phyloP scores from a whole-genome alignment of 805 yeast species.

The Helenozyma baotianmanensis region DNA sequence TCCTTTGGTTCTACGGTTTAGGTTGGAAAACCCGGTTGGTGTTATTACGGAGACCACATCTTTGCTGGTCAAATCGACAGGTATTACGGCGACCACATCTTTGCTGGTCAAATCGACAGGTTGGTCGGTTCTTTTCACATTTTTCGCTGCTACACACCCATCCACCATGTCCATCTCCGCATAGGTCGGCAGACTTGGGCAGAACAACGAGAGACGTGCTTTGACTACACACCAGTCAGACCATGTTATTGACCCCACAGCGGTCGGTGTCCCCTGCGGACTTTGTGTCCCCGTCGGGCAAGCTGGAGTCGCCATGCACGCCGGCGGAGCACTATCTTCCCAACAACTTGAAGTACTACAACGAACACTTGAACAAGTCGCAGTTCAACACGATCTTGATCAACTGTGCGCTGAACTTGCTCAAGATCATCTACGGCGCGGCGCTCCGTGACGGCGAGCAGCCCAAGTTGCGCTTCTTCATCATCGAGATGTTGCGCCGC shows the following conservation, averaged over 20 bases:
- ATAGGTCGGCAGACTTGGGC: no score
- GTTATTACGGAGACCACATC: no score
- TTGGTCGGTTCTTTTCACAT: no score
- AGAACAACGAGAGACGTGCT: no score
- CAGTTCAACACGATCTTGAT: constrained; percentile 39
- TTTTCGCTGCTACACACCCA: no score
- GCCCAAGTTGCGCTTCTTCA: constrained; percentile 23
- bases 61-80: no score
- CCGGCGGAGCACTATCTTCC: constrained; percentile 23
- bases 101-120: no score
- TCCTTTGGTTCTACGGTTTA: no score
- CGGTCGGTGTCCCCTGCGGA: constrained; percentile 11
- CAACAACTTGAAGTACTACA: constrained; percentile 37
- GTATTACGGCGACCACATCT: no score
- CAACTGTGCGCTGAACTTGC: constrained; percentile 31
- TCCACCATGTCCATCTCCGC: no score
- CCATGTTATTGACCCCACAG: constrained; percentile 12
- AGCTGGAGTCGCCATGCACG: constrained; percentile 5
- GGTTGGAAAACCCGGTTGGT: no score
- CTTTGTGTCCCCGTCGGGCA: constrained; percentile 5
- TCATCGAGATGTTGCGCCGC: constrained; percentile 41
- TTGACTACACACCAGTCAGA: no score
- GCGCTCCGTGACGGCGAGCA: constrained; percentile 9
- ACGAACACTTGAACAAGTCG: constrained; percentile 32
- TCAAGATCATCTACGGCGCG: constrained; percentile 27